These are phyloP conservation scores for Talaromyces sp. DNA, from an alignment of 2,329 filamentous ascomycete species.

Conservation along the genomic window DNA sequence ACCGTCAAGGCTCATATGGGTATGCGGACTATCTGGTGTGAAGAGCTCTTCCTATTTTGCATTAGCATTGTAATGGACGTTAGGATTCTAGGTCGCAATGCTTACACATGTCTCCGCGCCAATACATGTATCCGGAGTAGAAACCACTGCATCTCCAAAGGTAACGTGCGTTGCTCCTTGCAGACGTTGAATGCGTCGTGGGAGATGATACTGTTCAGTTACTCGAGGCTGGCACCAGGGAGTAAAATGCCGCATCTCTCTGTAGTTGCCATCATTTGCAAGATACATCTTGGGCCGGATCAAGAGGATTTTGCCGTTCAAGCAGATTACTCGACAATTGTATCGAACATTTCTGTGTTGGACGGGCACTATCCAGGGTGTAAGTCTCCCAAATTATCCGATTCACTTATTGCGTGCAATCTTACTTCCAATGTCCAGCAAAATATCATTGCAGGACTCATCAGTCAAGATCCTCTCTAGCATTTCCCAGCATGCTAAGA, in stretches of 20 bases:
- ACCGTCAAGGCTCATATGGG: constrained; percentile 59
- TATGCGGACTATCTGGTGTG: constrained; percentile 50
- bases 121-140: constrained; percentile 55
- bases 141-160: constrained; percentile 63
- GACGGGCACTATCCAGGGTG: constrained; percentile 9
- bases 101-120: constrained; percentile 26
- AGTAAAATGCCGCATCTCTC: constrained; percentile 47
- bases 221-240: constrained; percentile 52
- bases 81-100: neutral
- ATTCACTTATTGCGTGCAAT: neutral
- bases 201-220: constrained; percentile 59
- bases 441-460: constrained; percentile 52
- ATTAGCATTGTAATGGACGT: constrained; percentile 37
- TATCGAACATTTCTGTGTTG: constrained; percentile 51
- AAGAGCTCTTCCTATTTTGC: constrained; percentile 59
- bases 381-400: neutral
- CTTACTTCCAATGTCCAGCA: constrained; percentile 13
- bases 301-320: constrained; percentile 62
- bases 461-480: constrained; percentile 55
- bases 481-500: constrained; percentile 57
- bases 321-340: constrained; percentile 50
- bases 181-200: constrained; percentile 52
- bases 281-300: constrained; percentile 63
- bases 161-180: constrained; percentile 51
- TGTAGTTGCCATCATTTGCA: constrained; percentile 62